These are phyloP conservation scores for Dichotomocladium elegans DNA, from an alignment of 371 early-diverging fungal genomes.

Conservation along the genomic window DNA sequence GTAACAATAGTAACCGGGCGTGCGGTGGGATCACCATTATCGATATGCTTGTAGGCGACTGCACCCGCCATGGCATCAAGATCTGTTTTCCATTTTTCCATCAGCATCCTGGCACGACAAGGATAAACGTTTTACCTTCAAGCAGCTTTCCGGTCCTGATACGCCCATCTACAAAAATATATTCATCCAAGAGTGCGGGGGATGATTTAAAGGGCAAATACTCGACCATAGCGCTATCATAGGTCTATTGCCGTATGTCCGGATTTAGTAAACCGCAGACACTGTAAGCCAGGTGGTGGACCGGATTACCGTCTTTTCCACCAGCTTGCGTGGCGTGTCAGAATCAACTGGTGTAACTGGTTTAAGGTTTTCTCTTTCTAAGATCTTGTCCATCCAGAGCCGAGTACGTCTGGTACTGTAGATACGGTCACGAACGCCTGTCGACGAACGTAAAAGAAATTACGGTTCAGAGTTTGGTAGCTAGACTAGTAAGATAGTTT, in stretches of 20 bases:
- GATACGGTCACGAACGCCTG: constrained; percentile 2
- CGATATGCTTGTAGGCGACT: constrained; percentile 75
- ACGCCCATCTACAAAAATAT: constrained; percentile 70
- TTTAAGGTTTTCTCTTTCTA: constrained; percentile 20
- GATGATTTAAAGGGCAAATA: constrained; percentile 77
- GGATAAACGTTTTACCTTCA: constrained; percentile 32
- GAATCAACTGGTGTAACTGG: constrained; percentile 15
- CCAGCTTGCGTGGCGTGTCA: constrained; percentile 10
- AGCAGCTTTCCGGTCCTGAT: constrained; percentile 63
- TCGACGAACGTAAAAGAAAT: no score
- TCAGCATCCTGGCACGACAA: background rate
- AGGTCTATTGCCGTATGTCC: no score
- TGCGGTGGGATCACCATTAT: constrained; percentile 40
- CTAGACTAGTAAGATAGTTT: no score
- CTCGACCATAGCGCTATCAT: constrained; percentile 79
- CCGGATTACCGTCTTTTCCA: constrained; percentile 20
- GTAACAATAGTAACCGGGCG: constrained; percentile 79
- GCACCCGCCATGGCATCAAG: constrained; percentile 83
- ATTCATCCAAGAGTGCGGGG: constrained; percentile 73
- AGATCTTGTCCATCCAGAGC: constrained; percentile 42
- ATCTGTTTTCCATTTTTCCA: constrained; percentile 19
- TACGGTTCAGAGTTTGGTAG: no score
- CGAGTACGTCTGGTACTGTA: constrained; percentile 39
- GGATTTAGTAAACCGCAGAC: no score
- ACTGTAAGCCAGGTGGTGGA: no score